A percentile compares a stretch with the other conserved stretches of the same genome.
Conservation (phyloP, 352 stramenopile species). For the Phytophthora idaei region DNA sequence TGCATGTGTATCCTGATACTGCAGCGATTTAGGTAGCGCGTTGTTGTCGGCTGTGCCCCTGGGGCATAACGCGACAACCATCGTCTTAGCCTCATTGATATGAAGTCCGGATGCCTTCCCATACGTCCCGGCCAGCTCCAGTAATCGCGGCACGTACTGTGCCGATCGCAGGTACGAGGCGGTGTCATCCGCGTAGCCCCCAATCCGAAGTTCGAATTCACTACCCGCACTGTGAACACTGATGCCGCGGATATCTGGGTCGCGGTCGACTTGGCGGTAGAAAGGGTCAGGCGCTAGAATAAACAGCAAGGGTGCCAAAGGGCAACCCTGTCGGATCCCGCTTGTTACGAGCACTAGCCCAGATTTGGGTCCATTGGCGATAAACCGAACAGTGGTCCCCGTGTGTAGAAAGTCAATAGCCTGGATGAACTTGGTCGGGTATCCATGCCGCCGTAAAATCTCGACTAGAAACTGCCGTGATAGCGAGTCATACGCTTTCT, state of each 20-base stretch:
- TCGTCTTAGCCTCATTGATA: too few species aligned
- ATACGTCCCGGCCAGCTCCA: too few species aligned
- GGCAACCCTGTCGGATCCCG: background rate
- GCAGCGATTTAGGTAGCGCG: too few species aligned
- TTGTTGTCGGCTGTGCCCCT: too few species aligned
- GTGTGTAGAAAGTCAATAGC: background rate
- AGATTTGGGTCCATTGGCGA: background rate
- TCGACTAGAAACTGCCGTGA: background rate
- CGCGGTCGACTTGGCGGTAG: background rate
- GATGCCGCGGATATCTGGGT: background rate
- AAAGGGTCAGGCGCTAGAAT: background rate
- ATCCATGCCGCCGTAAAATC: background rate
- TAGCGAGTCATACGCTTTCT: background rate
- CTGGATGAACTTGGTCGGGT: background rate
- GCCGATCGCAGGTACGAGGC: background rate
- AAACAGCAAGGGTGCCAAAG: background rate
- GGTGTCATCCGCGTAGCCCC: background rate
- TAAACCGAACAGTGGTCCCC: background rate
- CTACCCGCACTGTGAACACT: background rate
- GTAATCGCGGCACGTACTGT: too few species aligned
- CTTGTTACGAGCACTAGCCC: background rate
- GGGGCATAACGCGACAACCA: too few species aligned
- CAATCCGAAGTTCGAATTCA: background rate
- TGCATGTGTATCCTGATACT: too few species aligned
- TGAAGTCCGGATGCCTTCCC: too few species aligned